These are phyloP conservation scores for Metschnikowia dekortorum DNA, from an alignment of 805 yeast genomes.

Conservation along the genomic window DNA sequence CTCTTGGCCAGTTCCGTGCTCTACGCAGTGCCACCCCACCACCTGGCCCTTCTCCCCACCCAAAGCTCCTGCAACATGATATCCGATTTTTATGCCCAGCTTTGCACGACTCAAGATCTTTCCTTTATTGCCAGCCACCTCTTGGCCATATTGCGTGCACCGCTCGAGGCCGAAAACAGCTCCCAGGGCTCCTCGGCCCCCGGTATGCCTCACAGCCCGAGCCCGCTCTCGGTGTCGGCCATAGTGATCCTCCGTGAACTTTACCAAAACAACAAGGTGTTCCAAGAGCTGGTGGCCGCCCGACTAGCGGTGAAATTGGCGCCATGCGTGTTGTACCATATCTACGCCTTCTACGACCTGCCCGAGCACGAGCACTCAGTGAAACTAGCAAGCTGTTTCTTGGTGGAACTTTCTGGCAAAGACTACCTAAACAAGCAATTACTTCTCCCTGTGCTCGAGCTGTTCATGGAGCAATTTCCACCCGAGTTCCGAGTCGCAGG, in stretches of 20 bases:
- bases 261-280: slow-evolving; percentile 62
- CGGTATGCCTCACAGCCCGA: neutral
- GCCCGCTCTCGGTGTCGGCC: slow-evolving; percentile 53
- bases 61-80: slow-evolving; percentile 44
- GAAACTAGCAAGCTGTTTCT: slow-evolving; percentile 48
- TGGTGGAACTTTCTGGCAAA: slow-evolving; percentile 47
- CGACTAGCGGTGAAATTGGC: slow-evolving; percentile 51
- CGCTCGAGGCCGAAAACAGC: slow-evolving; percentile 4
- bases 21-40: slow-evolving; percentile 53
- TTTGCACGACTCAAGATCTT: slow-evolving; percentile 54
- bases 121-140: slow-evolving; percentile 45
- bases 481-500: slow-evolving; percentile 42
- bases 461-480: slow-evolving; percentile 51
- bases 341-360: slow-evolving; percentile 44
- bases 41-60: neutral
- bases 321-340: slow-evolving; percentile 52
- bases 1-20: slow-evolving; percentile 56
- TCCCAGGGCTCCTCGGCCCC: neutral
- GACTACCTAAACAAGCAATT: slow-evolving; percentile 34
- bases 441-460: slow-evolving; percentile 41
- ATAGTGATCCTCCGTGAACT: slow-evolving; percentile 71
- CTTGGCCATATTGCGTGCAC: slow-evolving; percentile 30
- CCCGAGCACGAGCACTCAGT: slow-evolving; percentile 40
- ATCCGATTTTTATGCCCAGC: slow-evolving; percentile 47
- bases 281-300: slow-evolving; percentile 37